Conservation (phyloP, 192 early-diverging fungal species). For the Linnemannia exigua region DNA sequence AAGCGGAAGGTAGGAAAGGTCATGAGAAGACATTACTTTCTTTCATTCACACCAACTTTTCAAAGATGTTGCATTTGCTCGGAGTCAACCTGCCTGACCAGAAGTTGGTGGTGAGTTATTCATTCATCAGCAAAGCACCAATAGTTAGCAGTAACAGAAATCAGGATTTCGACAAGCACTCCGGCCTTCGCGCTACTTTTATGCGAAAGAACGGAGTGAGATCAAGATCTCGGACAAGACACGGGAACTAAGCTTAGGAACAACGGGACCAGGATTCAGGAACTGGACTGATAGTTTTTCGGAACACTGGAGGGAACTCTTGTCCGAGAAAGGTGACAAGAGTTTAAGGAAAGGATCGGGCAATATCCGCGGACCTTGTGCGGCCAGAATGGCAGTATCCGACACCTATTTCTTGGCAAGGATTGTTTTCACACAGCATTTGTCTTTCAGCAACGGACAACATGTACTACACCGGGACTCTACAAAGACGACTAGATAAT, state of each 20-base stretch:
- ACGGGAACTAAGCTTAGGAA: not conserved
- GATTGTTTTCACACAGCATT: not conserved
- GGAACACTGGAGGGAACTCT: not conserved
- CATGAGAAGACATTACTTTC: not conserved
- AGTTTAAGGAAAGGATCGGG: not conserved
- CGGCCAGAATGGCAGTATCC: too few relatives aligned
- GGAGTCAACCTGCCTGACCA: constrained; percentile 96
- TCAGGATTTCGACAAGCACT: not conserved
- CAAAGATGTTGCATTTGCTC: constrained; percentile 87
- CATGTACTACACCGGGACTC: not conserved
- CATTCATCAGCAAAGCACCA: not conserved
- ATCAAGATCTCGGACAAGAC: not conserved
- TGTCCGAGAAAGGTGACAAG: not conserved
- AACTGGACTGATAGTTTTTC: not conserved
- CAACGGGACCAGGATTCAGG: not conserved
- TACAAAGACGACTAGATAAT: not conserved
- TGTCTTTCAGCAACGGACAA: not conserved
- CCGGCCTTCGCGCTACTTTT: not conserved
- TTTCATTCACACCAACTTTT: not conserved
- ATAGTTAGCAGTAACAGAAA: not conserved
- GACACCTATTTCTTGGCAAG: too few relatives aligned
- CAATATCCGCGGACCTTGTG: not conserved
- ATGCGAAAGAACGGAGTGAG: not conserved
- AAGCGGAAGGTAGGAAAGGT: not conserved
- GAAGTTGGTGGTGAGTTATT: constrained; percentile 75